Conservation (phyloP, 768 basidiomycete species). For the Vararia minispora region DNA sequence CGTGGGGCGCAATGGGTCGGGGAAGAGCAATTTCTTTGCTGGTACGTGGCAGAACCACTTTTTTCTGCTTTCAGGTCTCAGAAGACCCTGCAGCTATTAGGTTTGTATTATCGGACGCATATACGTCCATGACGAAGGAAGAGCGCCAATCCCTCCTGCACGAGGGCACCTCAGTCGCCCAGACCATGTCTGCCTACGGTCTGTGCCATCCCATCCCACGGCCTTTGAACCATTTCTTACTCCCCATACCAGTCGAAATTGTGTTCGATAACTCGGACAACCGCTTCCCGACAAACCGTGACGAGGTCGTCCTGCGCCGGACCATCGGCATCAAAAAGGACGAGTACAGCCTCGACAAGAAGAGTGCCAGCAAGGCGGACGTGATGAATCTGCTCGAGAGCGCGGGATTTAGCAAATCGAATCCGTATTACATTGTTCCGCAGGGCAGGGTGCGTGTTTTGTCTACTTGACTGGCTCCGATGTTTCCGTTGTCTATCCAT, state of each 20-base stretch:
- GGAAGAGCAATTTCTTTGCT: conserved; percentile 98
- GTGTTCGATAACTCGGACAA: conserved; percentile 93
- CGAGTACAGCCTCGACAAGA: conserved; percentile 94
- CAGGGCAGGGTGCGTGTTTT: conserved; percentile 74
- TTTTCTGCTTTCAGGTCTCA: not conserved
- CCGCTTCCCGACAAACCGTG: conserved; percentile 85
- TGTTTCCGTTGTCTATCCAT: not conserved
- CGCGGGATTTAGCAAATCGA: conserved; percentile 96
- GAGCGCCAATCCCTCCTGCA: conserved; percentile 90
- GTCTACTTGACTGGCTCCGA: not conserved
- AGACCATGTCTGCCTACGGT: conserved; percentile 90
- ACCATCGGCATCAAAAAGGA: conserved; percentile 98
- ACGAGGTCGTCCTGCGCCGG: conserved; percentile 78
- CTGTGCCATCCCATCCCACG: conserved; percentile 13
- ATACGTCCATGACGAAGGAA: conserved; percentile 89
- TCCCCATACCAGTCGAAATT: conserved; percentile 57
- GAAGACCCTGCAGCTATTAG: conserved; percentile 59
- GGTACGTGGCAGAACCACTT: conserved; percentile 35
- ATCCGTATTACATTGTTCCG: conserved; percentile 98
- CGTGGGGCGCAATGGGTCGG: conserved; percentile 93
- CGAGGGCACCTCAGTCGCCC: conserved; percentile 80
- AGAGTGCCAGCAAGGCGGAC: conserved; percentile 91
- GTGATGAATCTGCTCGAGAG: conserved; percentile 96
- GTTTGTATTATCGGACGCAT: conserved; percentile 95
- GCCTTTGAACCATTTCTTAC: not conserved